Conservation (phyloP, 1,139 yeast genomes). For the Saccharomyces hybrid region DNA sequence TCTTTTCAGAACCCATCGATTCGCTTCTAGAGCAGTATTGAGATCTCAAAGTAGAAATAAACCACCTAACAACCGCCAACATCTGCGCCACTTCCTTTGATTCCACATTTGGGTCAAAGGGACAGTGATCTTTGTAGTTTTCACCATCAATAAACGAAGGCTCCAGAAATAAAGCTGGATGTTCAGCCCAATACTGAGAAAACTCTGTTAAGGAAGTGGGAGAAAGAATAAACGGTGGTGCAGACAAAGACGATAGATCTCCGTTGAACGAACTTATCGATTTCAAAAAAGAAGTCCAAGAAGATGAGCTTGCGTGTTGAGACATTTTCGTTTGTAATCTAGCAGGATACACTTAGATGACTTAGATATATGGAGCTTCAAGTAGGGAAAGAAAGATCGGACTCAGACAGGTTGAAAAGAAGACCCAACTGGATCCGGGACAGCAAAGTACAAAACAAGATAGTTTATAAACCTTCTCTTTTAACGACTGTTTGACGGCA, state of each 20-base stretch:
- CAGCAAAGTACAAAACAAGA: neutral
- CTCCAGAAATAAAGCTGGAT: conserved; percentile 69
- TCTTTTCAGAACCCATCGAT: conserved; percentile 86
- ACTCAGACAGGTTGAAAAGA: neutral
- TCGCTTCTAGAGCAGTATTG: conserved; percentile 91
- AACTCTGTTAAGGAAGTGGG: conserved; percentile 84
- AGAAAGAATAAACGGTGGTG: conserved; percentile 93
- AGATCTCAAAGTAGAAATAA: conserved; percentile 77
- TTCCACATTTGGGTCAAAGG: conserved; percentile 35
- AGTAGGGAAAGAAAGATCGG: neutral
- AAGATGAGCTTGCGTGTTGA: conserved; percentile 24
- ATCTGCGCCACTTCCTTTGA: conserved; percentile 38
- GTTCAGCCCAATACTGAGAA: conserved; percentile 89
- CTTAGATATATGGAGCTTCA: neutral
- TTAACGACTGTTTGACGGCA: neutral
- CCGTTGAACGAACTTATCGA: conserved; percentile 95
- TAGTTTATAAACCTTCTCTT: neutral
- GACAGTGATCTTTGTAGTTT: conserved; percentile 20
- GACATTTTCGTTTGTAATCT: conserved; percentile 14
- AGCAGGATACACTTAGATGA: neutral
- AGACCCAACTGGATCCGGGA: neutral
- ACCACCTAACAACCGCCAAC: conserved; percentile 82
- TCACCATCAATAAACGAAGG: conserved; percentile 46
- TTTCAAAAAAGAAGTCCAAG: conserved; percentile 79
- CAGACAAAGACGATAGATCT: conserved; percentile 85